Percentiles rank a stretch among this genome's conserved stretches.
phyloP scores from a whole-genome alignment of 177 flowering plant species.

The Vitis hybrid region DNA sequence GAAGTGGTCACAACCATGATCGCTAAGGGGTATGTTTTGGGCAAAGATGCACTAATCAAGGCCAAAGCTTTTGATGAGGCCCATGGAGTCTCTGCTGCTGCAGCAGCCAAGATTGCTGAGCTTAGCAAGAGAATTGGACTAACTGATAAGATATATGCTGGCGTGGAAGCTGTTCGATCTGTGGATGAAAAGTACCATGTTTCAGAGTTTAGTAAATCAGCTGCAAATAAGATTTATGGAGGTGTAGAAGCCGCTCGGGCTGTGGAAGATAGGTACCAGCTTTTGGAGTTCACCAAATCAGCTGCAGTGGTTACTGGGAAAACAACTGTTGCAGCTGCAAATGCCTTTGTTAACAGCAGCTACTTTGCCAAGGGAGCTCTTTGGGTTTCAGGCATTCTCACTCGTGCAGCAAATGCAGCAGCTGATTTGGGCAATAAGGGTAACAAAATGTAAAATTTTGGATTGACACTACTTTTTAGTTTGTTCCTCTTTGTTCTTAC shows the following conservation, averaged over 20 bases:
- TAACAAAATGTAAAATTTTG: constrained; percentile 8
- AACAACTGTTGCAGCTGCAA: constrained; percentile 63
- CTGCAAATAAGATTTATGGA: constrained; percentile 16
- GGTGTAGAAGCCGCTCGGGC: too few relatives aligned
- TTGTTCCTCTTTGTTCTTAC: neutral
- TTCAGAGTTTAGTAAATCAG: constrained; percentile 49
- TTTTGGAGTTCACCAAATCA: constrained; percentile 21
- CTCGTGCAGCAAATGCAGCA: constrained; percentile 67
- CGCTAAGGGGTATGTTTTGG: constrained; percentile 75
- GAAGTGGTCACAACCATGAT: constrained; percentile 84
- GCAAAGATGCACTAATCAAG: constrained; percentile 69
- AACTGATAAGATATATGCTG: constrained; percentile 57
- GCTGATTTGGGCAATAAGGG: constrained; percentile 60
- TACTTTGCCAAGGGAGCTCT: constrained; percentile 82
- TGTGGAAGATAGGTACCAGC: too few relatives aligned
- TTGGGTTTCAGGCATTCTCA: constrained; percentile 67
- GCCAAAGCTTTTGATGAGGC: constrained; percentile 91
- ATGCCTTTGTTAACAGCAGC: constrained; percentile 64
- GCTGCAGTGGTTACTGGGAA: constrained; percentile 43
- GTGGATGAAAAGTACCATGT: constrained; percentile 68
- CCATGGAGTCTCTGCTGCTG: constrained; percentile 59
- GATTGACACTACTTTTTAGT: neutral
- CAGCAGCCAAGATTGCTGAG: constrained; percentile 69
- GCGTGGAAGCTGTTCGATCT: constrained; percentile 53
- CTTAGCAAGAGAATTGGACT: constrained; percentile 71